phyloP scores from a whole-genome alignment of 2,329 filamentous ascomycete species.

The Mycocentrospora acerina region DNA sequence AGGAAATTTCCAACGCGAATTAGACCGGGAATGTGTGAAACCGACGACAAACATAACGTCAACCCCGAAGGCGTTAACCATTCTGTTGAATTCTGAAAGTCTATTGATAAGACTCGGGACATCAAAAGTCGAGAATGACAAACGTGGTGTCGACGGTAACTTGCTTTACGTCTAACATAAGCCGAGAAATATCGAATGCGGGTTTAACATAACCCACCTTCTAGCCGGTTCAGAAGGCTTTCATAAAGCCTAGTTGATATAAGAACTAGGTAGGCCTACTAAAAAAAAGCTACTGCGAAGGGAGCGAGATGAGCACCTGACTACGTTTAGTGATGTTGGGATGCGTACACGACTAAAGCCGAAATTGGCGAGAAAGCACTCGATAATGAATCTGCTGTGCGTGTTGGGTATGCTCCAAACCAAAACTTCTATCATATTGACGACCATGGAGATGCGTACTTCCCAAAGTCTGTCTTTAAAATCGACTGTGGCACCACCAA shows the following conservation, averaged over 20 bases:
- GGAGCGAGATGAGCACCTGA: neutral
- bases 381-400: constrained; percentile 5
- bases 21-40: constrained; percentile 7
- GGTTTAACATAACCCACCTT: constrained; percentile 5
- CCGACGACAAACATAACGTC: constrained; percentile 9
- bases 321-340: constrained; percentile 6
- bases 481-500: constrained; percentile 4
- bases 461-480: constrained; percentile 3
- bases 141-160: constrained; percentile 5
- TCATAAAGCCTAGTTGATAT: constrained; percentile 5
- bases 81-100: constrained; percentile 3
- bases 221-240: constrained; percentile 6
- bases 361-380: constrained; percentile 4
- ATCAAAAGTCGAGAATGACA: constrained; percentile 4
- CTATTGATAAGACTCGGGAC: constrained; percentile 4
- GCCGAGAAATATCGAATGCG: constrained; percentile 7
- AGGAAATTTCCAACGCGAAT: constrained; percentile 3
- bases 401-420: constrained; percentile 8
- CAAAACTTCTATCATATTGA: constrained; percentile 2
- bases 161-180: constrained; percentile 5
- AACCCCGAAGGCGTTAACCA: constrained; percentile 3
- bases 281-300: constrained; percentile 5
- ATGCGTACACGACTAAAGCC: constrained; percentile 11
- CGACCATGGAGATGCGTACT: constrained; percentile 4
- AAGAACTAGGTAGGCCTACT: constrained; percentile 3